phyloP scores from a whole-genome alignment of 192 early-diverging fungal genomes.

The Physocladia obscura region DNA sequence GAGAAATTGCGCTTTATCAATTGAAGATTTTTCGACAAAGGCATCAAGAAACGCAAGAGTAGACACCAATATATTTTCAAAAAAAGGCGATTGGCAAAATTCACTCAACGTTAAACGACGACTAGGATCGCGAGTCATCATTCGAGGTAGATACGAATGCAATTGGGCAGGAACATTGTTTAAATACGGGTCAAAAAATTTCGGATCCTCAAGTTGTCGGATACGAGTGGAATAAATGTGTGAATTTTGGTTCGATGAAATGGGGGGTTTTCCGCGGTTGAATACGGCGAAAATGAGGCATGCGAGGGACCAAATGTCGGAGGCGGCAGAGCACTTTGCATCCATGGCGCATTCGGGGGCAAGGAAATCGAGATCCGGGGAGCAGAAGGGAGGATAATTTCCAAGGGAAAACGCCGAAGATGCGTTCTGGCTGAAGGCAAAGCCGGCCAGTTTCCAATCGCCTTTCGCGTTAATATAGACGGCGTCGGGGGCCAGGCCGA shows the following conservation, averaged over 20 bases:
- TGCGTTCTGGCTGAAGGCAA: slow-evolving; percentile 5
- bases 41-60: slow-evolving; percentile 78
- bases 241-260: slow-evolving; percentile 64
- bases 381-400: slow-evolving; percentile 26
- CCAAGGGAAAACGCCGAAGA: slow-evolving; percentile 10
- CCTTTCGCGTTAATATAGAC: slow-evolving; percentile 73
- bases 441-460: slow-evolving; percentile 27
- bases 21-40: slow-evolving; percentile 74
- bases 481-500: slow-evolving; percentile 68
- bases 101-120: slow-evolving; percentile 59
- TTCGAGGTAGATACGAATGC: background rate
- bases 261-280: slow-evolving; percentile 62
- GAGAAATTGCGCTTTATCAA: slow-evolving; percentile 79
- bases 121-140: slow-evolving; percentile 50
- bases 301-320: slow-evolving; percentile 68
- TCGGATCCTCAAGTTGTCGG: slow-evolving; percentile 8
- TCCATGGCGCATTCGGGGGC: slow-evolving; percentile 9
- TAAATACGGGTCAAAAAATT: background rate
- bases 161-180: background rate
- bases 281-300: slow-evolving; percentile 74
- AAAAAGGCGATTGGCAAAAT: slow-evolving; percentile 70
- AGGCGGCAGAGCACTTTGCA: background rate
- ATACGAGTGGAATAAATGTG: slow-evolving; percentile 64
- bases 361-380: slow-evolving; percentile 21
- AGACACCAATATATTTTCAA: slow-evolving; percentile 76